Evolutionary conservation across 108 stramenopile genomes (phyloP).

Genomic region (Nannochloropsis oceanica): DNA sequence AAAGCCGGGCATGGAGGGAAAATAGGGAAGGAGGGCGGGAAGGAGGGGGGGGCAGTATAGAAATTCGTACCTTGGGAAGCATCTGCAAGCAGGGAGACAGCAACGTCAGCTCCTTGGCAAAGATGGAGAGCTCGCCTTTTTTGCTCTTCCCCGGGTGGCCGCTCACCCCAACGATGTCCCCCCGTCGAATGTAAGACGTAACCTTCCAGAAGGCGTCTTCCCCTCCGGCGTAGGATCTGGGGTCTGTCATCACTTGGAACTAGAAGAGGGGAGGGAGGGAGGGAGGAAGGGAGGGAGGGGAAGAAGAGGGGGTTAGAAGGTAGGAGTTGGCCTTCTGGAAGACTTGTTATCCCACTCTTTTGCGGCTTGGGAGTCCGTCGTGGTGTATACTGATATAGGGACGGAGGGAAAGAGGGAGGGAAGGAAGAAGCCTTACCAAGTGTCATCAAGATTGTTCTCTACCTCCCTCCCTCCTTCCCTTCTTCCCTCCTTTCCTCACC

Average conservation of each 20-base stretch:
- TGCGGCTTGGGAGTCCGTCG: too few species aligned
- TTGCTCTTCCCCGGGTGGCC: conserved; percentile 82
- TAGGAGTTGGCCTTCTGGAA: too few species aligned
- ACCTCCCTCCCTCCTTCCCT: background rate
- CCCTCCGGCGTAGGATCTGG: conserved; percentile 56
- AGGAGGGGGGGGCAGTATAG: background rate
- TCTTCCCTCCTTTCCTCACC: conserved; percentile 21
- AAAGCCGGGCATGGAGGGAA: background rate
- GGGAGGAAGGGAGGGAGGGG: background rate
- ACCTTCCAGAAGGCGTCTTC: conserved; percentile 64
- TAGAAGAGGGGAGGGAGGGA: background rate
- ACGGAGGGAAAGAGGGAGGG: background rate
- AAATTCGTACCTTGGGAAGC: conserved; percentile 59
- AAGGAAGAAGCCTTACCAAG: background rate
- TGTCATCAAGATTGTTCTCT: background rate
- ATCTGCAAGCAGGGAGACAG: conserved; percentile 96
- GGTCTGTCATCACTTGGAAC: conserved; percentile 43
- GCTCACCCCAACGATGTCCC: conserved; percentile 88
- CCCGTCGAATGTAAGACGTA: conserved; percentile 37
- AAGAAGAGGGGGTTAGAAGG: too few species aligned
- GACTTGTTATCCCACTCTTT: background rate
- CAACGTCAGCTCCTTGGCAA: conserved; percentile 61
- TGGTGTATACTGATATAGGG: too few species aligned
- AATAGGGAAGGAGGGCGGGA: conserved; percentile 32
- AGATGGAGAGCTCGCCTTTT: conserved; percentile 90